Evolutionary conservation across 2,329 filamentous ascomycete genomes (phyloP).

Genomic region (Ophiosphaerella herpotricha): DNA sequence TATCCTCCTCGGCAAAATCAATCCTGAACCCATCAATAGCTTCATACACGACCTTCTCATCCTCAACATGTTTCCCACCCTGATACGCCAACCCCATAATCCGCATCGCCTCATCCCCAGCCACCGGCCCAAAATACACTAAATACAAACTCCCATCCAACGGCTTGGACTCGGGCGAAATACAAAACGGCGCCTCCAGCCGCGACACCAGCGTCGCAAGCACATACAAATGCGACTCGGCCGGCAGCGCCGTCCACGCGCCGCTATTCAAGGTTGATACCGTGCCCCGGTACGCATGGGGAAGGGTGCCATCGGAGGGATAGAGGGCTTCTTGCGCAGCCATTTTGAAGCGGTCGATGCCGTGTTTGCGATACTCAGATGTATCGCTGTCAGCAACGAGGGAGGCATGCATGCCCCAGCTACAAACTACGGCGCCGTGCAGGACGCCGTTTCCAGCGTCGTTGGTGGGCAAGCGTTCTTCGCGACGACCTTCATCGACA

Average conservation of each 20-base stretch:
- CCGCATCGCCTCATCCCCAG: conserved; percentile 70
- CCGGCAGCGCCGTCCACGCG: conserved; percentile 43
- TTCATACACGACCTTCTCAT: conserved; percentile 68
- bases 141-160: conserved; percentile 73
- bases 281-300: conserved; percentile 62
- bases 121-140: conserved; percentile 73
- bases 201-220: conserved; percentile 78
- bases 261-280: conserved; percentile 50
- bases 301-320: conserved; percentile 56
- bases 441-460: conserved; percentile 37
- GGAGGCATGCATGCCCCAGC: conserved; percentile 87
- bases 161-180: conserved; percentile 73
- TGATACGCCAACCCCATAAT: conserved; percentile 72
- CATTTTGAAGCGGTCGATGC: conserved; percentile 79
- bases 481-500: conserved; percentile 51
- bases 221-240: conserved; percentile 71
- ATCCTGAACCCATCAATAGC: conserved; percentile 70
- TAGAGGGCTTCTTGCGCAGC: conserved; percentile 77
- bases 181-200: conserved; percentile 79
- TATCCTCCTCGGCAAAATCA: conserved; percentile 68
- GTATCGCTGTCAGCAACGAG: conserved; percentile 93
- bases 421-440: conserved; percentile 81
- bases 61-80: conserved; percentile 60
- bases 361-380: conserved; percentile 75
- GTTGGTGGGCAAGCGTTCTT: conserved; percentile 39